Evolutionary conservation across 345 rosid genomes (phyloP).

Genomic region (Eucalyptus victrix): DNA sequence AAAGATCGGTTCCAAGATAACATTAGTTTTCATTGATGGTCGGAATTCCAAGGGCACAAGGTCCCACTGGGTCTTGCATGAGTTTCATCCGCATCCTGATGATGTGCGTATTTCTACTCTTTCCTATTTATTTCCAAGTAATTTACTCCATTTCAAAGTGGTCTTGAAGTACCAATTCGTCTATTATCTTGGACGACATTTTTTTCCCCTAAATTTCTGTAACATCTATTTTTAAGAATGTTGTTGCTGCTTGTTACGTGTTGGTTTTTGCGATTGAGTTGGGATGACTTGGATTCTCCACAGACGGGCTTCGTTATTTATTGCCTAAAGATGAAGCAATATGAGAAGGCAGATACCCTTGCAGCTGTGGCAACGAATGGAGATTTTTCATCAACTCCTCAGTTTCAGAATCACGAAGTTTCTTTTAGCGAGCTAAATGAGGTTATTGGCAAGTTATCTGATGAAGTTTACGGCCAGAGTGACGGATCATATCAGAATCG

Average conservation of each 20-base stretch:
- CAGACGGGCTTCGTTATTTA: not conserved
- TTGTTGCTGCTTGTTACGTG: not conserved
- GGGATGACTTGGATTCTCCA: not conserved
- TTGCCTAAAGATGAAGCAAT: not conserved
- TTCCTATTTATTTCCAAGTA: not conserved
- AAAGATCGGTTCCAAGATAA: not conserved
- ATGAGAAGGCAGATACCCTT: not conserved
- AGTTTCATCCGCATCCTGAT: not conserved
- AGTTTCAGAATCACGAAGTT: not conserved
- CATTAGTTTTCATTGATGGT: not conserved
- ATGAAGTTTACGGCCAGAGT: not conserved
- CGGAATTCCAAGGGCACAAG: not conserved
- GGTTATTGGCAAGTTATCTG: not conserved
- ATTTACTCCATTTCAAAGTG: not conserved
- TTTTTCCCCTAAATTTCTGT: not conserved
- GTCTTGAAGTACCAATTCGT: not conserved
- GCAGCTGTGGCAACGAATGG: not conserved
- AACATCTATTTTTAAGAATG: not conserved
- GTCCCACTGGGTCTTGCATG: not conserved
- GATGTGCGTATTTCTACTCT: not conserved
- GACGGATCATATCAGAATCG: not conserved
- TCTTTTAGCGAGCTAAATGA: not conserved
- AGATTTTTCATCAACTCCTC: not conserved
- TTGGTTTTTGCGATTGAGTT: not conserved
- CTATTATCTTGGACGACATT: not conserved